Evolutionary conservation across 2,329 filamentous ascomycete species (phyloP).

Genomic region (Calonectria pseudoreteaudii): DNA sequence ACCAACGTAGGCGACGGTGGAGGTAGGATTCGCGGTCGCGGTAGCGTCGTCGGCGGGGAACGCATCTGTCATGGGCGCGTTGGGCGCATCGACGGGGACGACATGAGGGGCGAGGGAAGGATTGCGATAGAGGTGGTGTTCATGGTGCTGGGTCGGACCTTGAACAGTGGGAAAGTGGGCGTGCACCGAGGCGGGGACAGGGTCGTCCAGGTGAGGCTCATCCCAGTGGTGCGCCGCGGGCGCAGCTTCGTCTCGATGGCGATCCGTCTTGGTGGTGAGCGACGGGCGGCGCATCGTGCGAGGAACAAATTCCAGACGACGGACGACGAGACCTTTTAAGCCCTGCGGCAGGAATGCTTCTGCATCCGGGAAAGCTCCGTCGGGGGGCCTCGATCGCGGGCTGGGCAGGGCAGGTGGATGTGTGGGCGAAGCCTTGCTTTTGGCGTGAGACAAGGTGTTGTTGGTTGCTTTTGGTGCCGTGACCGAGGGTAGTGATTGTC

Average conservation of each 20-base stretch:
- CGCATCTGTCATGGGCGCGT: constrained; percentile 37
- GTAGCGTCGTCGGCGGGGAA: constrained; percentile 26
- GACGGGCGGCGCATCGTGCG: constrained; percentile 42
- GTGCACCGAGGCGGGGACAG: constrained; percentile 17
- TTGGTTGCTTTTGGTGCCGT: constrained; percentile 30
- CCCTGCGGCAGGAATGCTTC: constrained; percentile 28
- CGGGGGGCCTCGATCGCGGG: constrained; percentile 31
- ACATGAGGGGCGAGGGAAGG: constrained; percentile 21
- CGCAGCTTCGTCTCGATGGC: constrained; percentile 30
- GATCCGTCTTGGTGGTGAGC: constrained; percentile 30
- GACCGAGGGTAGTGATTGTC: constrained; percentile 24
- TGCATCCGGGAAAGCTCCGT: constrained; percentile 37
- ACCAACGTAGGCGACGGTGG: constrained; percentile 13
- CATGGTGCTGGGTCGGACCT: constrained; percentile 19
- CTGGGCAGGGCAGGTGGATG: constrained; percentile 25
- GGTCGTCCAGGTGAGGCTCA: constrained; percentile 31
- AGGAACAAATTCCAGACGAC: constrained; percentile 11
- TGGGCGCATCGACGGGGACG: constrained; percentile 20
- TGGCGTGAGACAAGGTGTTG: constrained; percentile 36
- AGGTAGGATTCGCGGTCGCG: constrained; percentile 18
- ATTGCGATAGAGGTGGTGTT: constrained; percentile 14
- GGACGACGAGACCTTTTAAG: constrained; percentile 32
- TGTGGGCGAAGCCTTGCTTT: constrained; percentile 35
- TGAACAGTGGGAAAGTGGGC: constrained; percentile 18
- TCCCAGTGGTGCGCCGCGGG: constrained; percentile 32